Conservation (phyloP, 2,329 filamentous ascomycete genomes). For the Allantophomopsis cytisporea region DNA sequence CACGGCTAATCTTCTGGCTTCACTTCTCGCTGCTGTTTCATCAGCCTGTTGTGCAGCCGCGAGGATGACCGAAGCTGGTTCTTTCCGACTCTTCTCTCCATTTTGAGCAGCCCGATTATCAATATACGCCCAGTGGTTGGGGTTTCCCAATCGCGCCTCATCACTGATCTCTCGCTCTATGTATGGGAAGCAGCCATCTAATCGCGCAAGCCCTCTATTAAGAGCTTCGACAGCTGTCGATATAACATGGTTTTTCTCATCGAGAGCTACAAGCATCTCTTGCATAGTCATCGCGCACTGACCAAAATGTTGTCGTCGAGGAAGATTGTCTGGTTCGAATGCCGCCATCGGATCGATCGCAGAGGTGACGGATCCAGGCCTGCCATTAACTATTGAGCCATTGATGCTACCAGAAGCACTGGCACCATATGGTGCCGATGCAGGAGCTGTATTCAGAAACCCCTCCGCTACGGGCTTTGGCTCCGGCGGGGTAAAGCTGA, state of each 20-base stretch:
- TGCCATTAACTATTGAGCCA: conserved; percentile 15
- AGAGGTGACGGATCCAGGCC: conserved; percentile 11
- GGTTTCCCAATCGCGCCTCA: conserved; percentile 84
- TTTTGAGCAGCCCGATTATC: conserved; percentile 58
- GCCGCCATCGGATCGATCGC: conserved; percentile 21
- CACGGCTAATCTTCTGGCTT: conserved; percentile 71
- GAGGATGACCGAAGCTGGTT: conserved; percentile 63
- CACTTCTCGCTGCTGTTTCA: conserved; percentile 73
- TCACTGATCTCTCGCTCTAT: conserved; percentile 85
- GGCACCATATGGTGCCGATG: conserved; percentile 9
- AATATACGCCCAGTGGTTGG: conserved; percentile 89
- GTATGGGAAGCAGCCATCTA: conserved; percentile 78
- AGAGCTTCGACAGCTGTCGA: conserved; percentile 85
- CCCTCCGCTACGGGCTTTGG: conserved; percentile 21
- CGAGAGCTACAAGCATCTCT: conserved; percentile 78
- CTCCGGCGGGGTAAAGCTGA: conserved; percentile 34
- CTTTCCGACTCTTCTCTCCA: conserved; percentile 63
- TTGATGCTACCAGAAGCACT: conserved; percentile 15
- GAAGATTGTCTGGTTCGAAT: conserved; percentile 44
- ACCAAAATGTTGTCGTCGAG: conserved; percentile 61
- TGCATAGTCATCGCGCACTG: conserved; percentile 67
- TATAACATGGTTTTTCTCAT: conserved; percentile 97
- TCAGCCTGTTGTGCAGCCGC: conserved; percentile 60
- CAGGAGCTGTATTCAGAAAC: conserved; percentile 12
- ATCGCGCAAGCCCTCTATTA: conserved; percentile 67